These are phyloP conservation scores for Fusarium nurragi DNA, from an alignment of 2,329 filamentous ascomycete genomes.

Conservation along the genomic window DNA sequence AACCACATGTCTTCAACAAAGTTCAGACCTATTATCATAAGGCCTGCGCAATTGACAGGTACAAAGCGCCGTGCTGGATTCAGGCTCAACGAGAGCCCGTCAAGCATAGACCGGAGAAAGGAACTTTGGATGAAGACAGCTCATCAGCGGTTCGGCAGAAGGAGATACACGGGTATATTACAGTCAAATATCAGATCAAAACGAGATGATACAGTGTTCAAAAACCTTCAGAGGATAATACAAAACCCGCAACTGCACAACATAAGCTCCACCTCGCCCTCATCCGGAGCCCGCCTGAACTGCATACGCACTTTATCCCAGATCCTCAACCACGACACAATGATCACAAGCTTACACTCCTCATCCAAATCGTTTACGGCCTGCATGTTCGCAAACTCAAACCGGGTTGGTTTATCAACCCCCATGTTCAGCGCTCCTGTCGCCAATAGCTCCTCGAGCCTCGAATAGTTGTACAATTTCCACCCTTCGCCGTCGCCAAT, in stretches of 20 bases:
- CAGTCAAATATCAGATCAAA: too few relatives aligned
- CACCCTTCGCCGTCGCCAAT: not conserved
- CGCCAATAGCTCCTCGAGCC: not conserved
- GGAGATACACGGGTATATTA: not conserved
- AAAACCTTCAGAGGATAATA: not conserved
- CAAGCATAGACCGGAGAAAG: too few relatives aligned
- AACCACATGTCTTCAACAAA: too few relatives aligned
- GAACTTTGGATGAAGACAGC: too few relatives aligned
- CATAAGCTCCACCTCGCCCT: not conserved
- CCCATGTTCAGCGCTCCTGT: conserved; percentile 3
- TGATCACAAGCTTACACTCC: not conserved
- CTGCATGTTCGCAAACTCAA: not conserved
- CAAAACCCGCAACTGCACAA: not conserved
- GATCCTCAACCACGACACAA: conserved; percentile 2
- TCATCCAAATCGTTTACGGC: not conserved
- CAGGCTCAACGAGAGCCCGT: too few relatives aligned
- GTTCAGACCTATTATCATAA: too few relatives aligned
- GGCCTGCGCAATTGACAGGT: too few relatives aligned
- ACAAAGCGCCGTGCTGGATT: too few relatives aligned
- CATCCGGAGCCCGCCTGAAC: not conserved
- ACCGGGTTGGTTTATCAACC: not conserved
- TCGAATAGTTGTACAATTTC: not conserved
- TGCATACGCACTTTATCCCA: conserved; percentile 8
- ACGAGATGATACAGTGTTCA: too few relatives aligned
- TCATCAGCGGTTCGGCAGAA: not conserved